Percentiles rank a stretch among this genome's conserved stretches.
Evolutionary conservation across 176 grass and related monocot species (phyloP).

Genomic region (Carex cristatella): DNA sequence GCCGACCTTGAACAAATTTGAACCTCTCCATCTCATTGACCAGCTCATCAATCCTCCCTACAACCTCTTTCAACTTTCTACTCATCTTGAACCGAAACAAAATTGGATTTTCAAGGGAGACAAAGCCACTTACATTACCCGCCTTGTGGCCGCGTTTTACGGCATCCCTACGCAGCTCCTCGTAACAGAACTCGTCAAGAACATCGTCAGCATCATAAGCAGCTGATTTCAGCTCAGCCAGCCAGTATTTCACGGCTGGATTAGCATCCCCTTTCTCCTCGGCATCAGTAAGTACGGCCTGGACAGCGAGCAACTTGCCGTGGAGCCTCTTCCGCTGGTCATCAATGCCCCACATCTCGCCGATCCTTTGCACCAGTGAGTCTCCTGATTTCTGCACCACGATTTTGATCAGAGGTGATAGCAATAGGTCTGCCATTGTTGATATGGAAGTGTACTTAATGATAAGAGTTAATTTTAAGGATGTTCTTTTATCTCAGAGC

Average conservation of each 20-base stretch:
- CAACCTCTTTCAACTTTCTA: slow-evolving; percentile 1
- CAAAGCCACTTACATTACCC: neutral
- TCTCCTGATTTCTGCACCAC: neutral
- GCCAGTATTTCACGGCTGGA: neutral
- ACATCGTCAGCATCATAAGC: neutral
- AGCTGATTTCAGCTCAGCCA: neutral
- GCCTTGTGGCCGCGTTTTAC: neutral
- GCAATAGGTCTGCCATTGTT: neutral
- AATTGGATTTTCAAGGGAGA: neutral
- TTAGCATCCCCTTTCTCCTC: neutral
- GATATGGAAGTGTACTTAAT: no score
- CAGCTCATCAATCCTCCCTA: neutral
- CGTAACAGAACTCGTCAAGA: slow-evolving; percentile 8
- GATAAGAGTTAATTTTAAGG: no score
- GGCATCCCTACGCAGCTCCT: neutral
- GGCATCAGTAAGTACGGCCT: neutral
- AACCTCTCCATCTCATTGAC: slow-evolving; percentile 6
- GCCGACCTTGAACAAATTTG: neutral
- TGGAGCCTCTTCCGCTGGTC: neutral
- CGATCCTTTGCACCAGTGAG: neutral
- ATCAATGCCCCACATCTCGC: neutral
- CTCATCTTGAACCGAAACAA: slow-evolving; percentile 1
- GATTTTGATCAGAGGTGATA: neutral
- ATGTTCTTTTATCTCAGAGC: no score
- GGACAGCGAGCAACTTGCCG: neutral